Base-by-base conservation (phyloP, 2,329 filamentous ascomycete genomes). In the Colletotrichum sublineola region DNA sequence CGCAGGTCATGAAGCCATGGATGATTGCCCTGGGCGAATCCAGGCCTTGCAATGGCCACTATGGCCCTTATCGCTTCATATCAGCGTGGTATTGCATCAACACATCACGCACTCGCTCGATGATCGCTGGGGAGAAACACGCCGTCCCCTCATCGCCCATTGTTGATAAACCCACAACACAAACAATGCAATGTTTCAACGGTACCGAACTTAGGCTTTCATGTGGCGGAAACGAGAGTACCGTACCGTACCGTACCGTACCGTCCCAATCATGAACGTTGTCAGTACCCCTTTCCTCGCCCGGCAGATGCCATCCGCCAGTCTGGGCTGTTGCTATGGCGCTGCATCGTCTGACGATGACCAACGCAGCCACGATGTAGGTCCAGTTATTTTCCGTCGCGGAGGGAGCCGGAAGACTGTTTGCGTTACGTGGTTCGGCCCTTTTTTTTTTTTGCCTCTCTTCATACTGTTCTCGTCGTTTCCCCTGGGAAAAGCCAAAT, bases 221-320 rank as follows among this genome's bases (percentile, higher is more conserved):
- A 63, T 53, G 61, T 33, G 61, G 48, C 60, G n/a, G 44, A 12
- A 63, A 29, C 36, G 15, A 63, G n/a, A 52, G 44, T 63, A 29
- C 50, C 52, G 31, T 42, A 53, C 52, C 52, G 40, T n/a, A 53
- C 52, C 52, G 40, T n/a, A 29, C 50, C 52, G 31, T 53, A 53
- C 52, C 52, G 40, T n/a, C 36, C 40, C 52, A 36, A 40, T 50
- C 48, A 53, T 40, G 29, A 46, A 64, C 12, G 62, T 46, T 42
- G 31, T 5, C 8, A n/a, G n/a, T 5, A 42, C 60, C 56, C 38
- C 31, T 64, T 33, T 42, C 29, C 57, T 55, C 55, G 44, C 65
- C 66, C 66, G 66, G 69, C 66, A 72, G 60, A 64, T 64, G 69
- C 36, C 69, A 69, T 72, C 48, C 63, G 48, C n/a, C 52, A 60